Evolutionary conservation across 225 moss, liverwort and hornwort species (phyloP).

Genomic region (Bryum argenteum): DNA sequence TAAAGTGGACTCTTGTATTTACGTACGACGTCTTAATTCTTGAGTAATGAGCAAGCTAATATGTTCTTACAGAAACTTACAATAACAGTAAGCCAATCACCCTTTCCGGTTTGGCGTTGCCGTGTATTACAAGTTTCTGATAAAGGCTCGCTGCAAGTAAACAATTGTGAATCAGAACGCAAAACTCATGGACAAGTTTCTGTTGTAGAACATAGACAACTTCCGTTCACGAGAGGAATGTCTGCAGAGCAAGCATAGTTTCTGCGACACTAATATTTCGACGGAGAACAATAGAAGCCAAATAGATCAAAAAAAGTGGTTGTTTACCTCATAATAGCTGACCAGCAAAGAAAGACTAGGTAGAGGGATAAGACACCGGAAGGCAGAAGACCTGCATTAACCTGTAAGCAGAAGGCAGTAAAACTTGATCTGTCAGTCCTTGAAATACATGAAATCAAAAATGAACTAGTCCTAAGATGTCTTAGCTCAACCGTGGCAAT

Average conservation of each 20-base stretch:
- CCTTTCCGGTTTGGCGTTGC: slow-evolving; percentile 84
- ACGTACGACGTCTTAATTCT: neutral
- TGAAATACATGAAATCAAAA: slow-evolving; percentile 2
- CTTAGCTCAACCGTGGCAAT: neutral
- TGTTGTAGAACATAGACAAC: neutral
- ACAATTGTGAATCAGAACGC: slow-evolving; percentile 22
- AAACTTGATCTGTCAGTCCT: neutral
- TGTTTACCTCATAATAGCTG: slow-evolving; percentile 90
- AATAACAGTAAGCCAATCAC: slow-evolving; percentile 85
- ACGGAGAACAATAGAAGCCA: neutral
- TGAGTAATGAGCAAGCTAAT: neutral
- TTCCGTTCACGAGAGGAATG: slow-evolving; percentile 3
- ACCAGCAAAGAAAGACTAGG: slow-evolving; percentile 97
- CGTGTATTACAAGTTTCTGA: slow-evolving; percentile 85
- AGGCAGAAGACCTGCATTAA: slow-evolving; percentile 92
- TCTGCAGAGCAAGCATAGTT: neutral
- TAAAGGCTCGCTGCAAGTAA: slow-evolving; percentile 73
- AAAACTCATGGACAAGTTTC: neutral
- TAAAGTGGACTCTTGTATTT: slow-evolving; percentile 4
- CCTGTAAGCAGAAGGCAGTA: slow-evolving; percentile 40
- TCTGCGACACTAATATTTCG: slow-evolving; percentile 8
- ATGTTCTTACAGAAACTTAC: slow-evolving; percentile 44
- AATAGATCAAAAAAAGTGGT: neutral
- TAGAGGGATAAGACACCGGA: slow-evolving; percentile 86
- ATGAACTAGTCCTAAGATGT: neutral